These are phyloP conservation scores for Podila verticillata DNA, from an alignment of 192 early-diverging fungal species.

Conservation along the genomic window DNA sequence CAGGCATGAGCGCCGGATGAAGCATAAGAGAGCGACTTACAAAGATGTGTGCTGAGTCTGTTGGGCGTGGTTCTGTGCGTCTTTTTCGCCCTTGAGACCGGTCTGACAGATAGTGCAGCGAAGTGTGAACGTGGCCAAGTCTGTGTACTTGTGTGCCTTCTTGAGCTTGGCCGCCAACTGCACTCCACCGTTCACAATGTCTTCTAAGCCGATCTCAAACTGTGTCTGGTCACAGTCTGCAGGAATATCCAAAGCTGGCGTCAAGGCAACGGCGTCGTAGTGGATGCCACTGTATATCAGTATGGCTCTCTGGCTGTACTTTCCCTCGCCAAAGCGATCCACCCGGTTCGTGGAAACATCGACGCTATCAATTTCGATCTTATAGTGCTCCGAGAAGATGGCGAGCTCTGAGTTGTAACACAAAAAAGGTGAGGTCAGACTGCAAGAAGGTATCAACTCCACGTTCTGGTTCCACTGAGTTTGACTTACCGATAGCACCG, in stretches of 20 bases:
- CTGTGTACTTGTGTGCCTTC: constrained; percentile 75
- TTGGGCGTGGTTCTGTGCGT: constrained; percentile 70
- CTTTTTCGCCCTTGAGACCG: constrained; percentile 67
- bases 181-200: constrained; percentile 44
- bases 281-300: constrained; percentile 69
- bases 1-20: background rate
- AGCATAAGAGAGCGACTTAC: constrained; percentile 13
- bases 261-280: constrained; percentile 81
- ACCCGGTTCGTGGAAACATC: constrained; percentile 75
- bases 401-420: constrained; percentile 63
- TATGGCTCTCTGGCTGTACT: constrained; percentile 59
- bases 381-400: constrained; percentile 76
- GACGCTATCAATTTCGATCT: constrained; percentile 75
- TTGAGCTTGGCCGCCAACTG: constrained; percentile 55
- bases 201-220: constrained; percentile 57
- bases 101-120: constrained; percentile 68
- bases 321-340: constrained; percentile 76
- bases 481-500: constrained; percentile 75
- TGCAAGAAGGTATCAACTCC: background rate
- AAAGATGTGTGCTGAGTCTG: constrained; percentile 49
- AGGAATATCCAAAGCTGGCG: constrained; percentile 61
- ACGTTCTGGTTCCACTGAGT: background rate
- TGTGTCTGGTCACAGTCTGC: constrained; percentile 79
- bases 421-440: background rate
- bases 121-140: constrained; percentile 77